Evolutionary conservation across 2,329 filamentous ascomycete genomes (phyloP).

Genomic region (Epichloe uncinata): DNA sequence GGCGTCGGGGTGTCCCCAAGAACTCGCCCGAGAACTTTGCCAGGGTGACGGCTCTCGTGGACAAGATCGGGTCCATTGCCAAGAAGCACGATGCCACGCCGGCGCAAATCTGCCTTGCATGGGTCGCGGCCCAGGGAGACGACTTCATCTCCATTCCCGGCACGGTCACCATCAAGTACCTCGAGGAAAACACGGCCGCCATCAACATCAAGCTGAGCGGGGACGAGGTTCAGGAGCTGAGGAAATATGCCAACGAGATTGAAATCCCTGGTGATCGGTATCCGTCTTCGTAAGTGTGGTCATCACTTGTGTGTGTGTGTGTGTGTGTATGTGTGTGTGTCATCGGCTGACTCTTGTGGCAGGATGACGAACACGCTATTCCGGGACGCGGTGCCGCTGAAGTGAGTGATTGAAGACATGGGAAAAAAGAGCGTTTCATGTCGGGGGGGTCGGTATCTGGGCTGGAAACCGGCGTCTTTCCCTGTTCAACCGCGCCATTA

Average conservation of each 20-base stretch:
- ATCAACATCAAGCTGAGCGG: constrained; percentile 18
- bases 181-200: constrained; percentile 31
- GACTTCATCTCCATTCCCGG: constrained; percentile 47
- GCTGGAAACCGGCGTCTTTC: too few species aligned
- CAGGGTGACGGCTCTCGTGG: constrained; percentile 40
- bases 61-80: constrained; percentile 34
- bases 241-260: constrained; percentile 15
- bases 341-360: not conserved
- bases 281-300: constrained; percentile 5
- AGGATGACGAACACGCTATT: not conserved
- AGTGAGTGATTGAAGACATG: not conserved
- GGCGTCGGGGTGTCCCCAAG: constrained; percentile 18
- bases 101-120: constrained; percentile 47
- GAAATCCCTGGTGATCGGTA: constrained; percentile 16
- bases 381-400: not conserved
- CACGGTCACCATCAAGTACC: constrained; percentile 32
- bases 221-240: constrained; percentile 22
- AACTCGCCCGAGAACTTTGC: constrained; percentile 11
- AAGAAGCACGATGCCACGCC: constrained; percentile 40
- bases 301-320: not conserved
- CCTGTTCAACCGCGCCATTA: too few species aligned
- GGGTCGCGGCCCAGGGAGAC: constrained; percentile 46
- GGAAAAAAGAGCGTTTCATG: too few species aligned
- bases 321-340: not conserved
- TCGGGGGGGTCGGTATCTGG: too few species aligned